Base-by-base conservation (phyloP, 371 early-diverging fungal genomes). In the Chytridiales sp. region DNA sequence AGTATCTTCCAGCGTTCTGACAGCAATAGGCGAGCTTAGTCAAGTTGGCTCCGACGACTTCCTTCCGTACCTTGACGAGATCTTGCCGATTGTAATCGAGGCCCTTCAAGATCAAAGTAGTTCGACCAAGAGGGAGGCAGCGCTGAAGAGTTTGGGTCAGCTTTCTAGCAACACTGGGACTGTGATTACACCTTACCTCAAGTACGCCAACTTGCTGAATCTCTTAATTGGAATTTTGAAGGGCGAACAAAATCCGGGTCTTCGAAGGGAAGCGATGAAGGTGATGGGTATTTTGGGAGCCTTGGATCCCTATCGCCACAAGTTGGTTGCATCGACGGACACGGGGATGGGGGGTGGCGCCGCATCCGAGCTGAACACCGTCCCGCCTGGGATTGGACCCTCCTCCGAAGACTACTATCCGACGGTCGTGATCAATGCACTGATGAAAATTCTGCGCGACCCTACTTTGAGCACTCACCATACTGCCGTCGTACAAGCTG, bases 241-340 rank as follows among this genome's bases (percentile, higher is more conserved):
- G 67, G 84, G 88, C 0, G 97, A 95, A 74, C 70, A 89, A 83
- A 63, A 80, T 67, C 21, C 66, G 62, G 9, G 71, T 3, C 87
- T 96, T 27, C 80, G 95, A 30, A 76, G 86, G 19, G 94, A 95
- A 66, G 88, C 92, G 0, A 87, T 95, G 39, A 93, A 90, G 60
- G 71, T 92, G 19, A 84, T 98, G 67, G 98, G 98, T 60, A 91
- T 92, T 27, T 73, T 98, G 11, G 98, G 98, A 43, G 98, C 98
- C 1, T 71, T 98, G 21, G 97, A 96, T 81, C 97, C 98, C 19
- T 94, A 94, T 69, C 78, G 84, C 51, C 90, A 93, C 74, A 93
- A 90, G 82, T 15, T 39, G 42, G 8, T 40, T 31, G 47, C 47
- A 61, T 48, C 41, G 49, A 21, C 29, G 47, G 11, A 61, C 59